phyloP scores from a whole-genome alignment of 352 stramenopile genomes.

The Blastocystis sp. region DNA sequence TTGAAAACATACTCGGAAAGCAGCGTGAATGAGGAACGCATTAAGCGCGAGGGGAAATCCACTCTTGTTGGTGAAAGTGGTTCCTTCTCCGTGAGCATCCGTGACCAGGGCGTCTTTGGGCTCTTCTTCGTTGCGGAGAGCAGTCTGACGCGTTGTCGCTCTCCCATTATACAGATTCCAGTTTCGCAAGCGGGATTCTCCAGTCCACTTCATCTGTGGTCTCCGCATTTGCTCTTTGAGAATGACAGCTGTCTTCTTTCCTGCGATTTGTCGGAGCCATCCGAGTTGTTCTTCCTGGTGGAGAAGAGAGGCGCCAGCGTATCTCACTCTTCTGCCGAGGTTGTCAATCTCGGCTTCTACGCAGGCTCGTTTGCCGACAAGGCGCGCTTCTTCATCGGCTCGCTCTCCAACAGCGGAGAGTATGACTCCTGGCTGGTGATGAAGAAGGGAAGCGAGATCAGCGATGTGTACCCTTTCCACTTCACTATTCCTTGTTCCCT shows the following conservation, averaged over 20 bases:
- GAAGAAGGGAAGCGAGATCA: not conserved
- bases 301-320: not conserved
- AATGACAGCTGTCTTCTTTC: not conserved
- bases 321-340: not conserved
- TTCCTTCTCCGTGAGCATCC: conserved; percentile 13
- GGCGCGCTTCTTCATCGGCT: conserved; percentile 24
- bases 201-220: conserved; percentile 35
- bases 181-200: not conserved
- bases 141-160: conserved; percentile 8
- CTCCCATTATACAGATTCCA: not conserved
- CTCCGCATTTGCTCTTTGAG: conserved; percentile 14
- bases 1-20: conserved; percentile 38
- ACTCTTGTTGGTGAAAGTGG: not conserved
- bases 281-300: conserved; percentile 9
- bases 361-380: conserved; percentile 43
- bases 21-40: not conserved
- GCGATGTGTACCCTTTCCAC: conserved; percentile 35
- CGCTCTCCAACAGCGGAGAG: conserved; percentile 3
- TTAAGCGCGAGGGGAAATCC: conserved; percentile 29
- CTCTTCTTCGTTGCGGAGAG: conserved; percentile 43
- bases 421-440: conserved; percentile 48
- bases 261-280: conserved; percentile 29
- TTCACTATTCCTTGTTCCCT: conserved; percentile 21
- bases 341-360: not conserved
- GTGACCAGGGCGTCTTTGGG: conserved; percentile 25